phyloP scores from a whole-genome alignment of 2,329 filamentous ascomycete species.

The Nothophaeocryptopus gaeumannii region DNA sequence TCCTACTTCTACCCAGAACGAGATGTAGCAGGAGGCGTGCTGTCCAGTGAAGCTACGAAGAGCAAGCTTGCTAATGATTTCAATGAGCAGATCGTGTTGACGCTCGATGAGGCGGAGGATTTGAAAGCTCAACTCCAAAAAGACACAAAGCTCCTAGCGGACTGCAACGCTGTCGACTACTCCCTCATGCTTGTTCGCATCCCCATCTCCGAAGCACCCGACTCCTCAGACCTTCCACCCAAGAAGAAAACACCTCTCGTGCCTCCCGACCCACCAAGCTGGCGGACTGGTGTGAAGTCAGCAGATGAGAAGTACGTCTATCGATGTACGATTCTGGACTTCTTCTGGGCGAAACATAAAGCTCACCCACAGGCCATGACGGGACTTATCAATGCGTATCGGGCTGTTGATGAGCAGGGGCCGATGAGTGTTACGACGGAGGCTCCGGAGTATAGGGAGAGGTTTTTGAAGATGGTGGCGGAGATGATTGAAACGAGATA shows the following conservation, averaged over 20 bases:
- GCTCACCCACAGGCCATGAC: slow-evolving; percentile 65
- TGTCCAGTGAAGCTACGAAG: slow-evolving; percentile 64
- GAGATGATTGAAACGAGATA: slow-evolving; percentile 39
- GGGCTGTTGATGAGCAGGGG: slow-evolving; percentile 60
- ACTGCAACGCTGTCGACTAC: slow-evolving; percentile 69
- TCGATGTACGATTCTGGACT: slow-evolving; percentile 66
- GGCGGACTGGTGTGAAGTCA: slow-evolving; percentile 62
- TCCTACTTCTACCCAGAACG: slow-evolving; percentile 75
- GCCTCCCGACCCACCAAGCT: slow-evolving; percentile 40
- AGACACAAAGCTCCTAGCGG: slow-evolving; percentile 63
- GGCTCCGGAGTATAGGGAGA: slow-evolving; percentile 62
- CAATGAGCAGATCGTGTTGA: slow-evolving; percentile 61
- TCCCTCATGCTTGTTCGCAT: slow-evolving; percentile 68
- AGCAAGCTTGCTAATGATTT: slow-evolving; percentile 66
- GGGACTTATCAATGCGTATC: slow-evolving; percentile 54
- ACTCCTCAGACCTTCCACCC: slow-evolving; percentile 6
- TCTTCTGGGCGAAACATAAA: slow-evolving; percentile 76
- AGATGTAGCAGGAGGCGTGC: slow-evolving; percentile 62
- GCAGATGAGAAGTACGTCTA: slow-evolving; percentile 65
- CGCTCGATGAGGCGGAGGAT: slow-evolving; percentile 52
- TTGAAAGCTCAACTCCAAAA: slow-evolving; percentile 56
- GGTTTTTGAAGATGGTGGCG: slow-evolving; percentile 54
- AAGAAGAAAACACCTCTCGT: slow-evolving; percentile 27
- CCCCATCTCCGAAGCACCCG: slow-evolving; percentile 33
- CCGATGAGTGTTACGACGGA: slow-evolving; percentile 74